Evolutionary conservation across 345 rosid species (phyloP).

Genomic region (Turnera subulata): DNA sequence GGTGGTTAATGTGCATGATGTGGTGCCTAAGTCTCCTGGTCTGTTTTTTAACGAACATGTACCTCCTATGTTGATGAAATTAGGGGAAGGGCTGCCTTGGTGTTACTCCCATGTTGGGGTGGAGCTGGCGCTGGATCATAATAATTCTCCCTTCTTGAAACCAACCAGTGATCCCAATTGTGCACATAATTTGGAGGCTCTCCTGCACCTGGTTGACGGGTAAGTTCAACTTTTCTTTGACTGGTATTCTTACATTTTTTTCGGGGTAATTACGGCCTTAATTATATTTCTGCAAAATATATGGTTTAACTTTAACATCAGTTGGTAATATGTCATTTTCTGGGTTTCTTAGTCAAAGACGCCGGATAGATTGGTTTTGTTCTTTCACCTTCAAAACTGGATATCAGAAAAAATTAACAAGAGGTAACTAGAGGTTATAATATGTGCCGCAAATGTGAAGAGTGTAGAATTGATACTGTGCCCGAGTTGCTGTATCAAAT

Average conservation of each 20-base stretch:
- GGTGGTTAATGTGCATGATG: conserved; percentile 62
- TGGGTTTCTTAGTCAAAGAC: not conserved
- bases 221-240: conserved; percentile 25
- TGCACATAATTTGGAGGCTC: conserved; percentile 77
- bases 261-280: too few species aligned
- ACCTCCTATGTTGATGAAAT: conserved; percentile 40
- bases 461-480: too few species aligned
- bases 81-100: conserved; percentile 66
- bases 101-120: conserved; percentile 76
- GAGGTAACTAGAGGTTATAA: too few species aligned
- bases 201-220: conserved; percentile 83
- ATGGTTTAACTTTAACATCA: too few species aligned
- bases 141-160: conserved; percentile 65
- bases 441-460: too few species aligned
- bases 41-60: conserved; percentile 53
- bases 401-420: not conserved
- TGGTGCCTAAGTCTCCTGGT: conserved; percentile 73
- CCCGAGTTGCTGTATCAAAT: too few species aligned
- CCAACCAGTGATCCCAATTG: conserved; percentile 39
- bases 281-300: too few species aligned
- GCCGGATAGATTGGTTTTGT: not conserved
- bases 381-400: not conserved
- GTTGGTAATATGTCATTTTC: too few species aligned
- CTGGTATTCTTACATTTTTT: too few species aligned
- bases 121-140: conserved; percentile 62